Base-by-base conservation (phyloP, 768 basidiomycete genomes). In the Termitomyces sp. region DNA sequence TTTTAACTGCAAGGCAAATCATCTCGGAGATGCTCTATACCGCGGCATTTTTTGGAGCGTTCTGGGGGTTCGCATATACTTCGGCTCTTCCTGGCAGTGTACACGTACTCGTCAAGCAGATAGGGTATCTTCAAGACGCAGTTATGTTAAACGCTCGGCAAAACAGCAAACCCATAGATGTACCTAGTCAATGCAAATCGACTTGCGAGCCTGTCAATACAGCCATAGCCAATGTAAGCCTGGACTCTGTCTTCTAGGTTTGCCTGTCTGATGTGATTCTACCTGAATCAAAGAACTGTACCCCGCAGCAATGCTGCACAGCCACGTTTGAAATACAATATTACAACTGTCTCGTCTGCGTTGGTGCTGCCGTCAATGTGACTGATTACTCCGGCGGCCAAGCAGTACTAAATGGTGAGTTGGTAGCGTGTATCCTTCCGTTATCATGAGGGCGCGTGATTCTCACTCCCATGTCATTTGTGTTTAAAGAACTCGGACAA, bases 291-390 rank as follows among this genome's bases (percentile, higher is more conserved):
- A 48, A 71, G 72, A 57, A 48, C 11, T 74, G 73, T 47, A 54
- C 64, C 10, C 57, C 65, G 1, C 26, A 59, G 9, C 41, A 58
- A 30, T 81, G 79, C 54, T 81, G 79, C 60, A 66, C 71, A 5
- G 54, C 64, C 11, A 59, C 58, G 5, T 81, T 78, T 53, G 70
- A 75, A 55, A 66, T 59, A 0, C 54, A 58, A 4, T 79, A 75
- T 60, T 77, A 70, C 65, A 63, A 71, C 49, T 81, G 79, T 56
- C 64, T 77, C 57, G 32, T 63, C 5, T 81, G 79, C 53, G 56
- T 73, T 67, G 57, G 51, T 21, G 44, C 34, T 19, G 64, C 68
- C 2, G 28, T 65, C 30, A 52, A 69, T 45, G 47, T 60, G 2
- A 65, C 65, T 15, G 65, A 72, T 55, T 78, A 60, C 46, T 52